phyloP scores from a whole-genome alignment of 2,329 filamentous ascomycete species.

The Stagonosporopsis tanaceti region DNA sequence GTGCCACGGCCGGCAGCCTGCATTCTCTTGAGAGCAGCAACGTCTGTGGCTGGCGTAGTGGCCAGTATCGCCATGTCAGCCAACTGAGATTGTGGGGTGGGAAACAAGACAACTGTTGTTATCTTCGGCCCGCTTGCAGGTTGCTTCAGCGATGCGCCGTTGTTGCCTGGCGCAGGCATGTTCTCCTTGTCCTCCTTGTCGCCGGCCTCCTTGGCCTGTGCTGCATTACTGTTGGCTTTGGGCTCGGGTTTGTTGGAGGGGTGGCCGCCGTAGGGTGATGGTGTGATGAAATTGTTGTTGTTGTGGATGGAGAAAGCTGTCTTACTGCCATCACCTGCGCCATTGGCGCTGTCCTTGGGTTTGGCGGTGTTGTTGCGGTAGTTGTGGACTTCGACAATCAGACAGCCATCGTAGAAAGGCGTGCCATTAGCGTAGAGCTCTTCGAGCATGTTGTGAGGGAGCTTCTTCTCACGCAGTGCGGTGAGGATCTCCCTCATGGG shows the following conservation, averaged over 20 bases:
- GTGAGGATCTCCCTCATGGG: conserved; percentile 86
- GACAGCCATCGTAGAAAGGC: conserved; percentile 86
- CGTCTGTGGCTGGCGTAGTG: conserved; percentile 68
- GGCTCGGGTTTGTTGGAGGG: conserved; percentile 51
- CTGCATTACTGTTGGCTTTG: conserved; percentile 35
- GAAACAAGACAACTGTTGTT: conserved; percentile 82
- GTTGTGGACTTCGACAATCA: conserved; percentile 94
- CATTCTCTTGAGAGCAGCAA: conserved; percentile 58
- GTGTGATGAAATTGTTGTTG: conserved; percentile 87
- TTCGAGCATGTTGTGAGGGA: conserved; percentile 88
- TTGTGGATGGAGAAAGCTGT: conserved; percentile 89
- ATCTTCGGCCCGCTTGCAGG: conserved; percentile 60
- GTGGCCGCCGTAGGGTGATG: conserved; percentile 83
- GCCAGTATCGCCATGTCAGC: conserved; percentile 80
- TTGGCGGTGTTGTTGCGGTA: conserved; percentile 74
- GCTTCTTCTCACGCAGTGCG: conserved; percentile 76
- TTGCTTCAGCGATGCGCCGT: conserved; percentile 56
- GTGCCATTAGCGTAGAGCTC: conserved; percentile 77
- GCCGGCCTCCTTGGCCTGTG: conserved; percentile 31
- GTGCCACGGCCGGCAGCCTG: conserved; percentile 55
- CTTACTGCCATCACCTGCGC: conserved; percentile 64
- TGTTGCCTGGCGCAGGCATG: conserved; percentile 62
- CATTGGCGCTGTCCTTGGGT: conserved; percentile 57
- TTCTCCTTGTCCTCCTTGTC: conserved; percentile 63
- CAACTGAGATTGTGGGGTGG: conserved; percentile 78